Percentiles rank a stretch among this genome's conserved stretches.
phyloP scores from a whole-genome alignment of 805 yeast species.

The Grigorovia transvaalensis region DNA sequence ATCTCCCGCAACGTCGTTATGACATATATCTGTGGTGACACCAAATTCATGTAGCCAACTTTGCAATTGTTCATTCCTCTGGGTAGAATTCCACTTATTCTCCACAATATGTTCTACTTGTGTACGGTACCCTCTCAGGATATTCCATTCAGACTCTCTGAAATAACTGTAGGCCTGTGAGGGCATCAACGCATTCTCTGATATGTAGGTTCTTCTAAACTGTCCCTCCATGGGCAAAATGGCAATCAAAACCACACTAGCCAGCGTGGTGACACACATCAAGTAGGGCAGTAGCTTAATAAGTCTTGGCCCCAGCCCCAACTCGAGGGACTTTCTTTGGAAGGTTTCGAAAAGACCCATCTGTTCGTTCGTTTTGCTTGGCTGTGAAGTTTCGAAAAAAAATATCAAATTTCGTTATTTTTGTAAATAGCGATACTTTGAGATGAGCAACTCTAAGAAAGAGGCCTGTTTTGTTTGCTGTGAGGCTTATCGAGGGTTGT shows the following conservation, averaged over 20 bases:
- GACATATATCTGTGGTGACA: slow-evolving; percentile 45
- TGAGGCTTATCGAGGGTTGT: neutral
- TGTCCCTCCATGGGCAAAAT: slow-evolving; percentile 68
- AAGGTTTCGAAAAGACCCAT: slow-evolving; percentile 25
- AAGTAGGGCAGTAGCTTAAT: slow-evolving; percentile 35
- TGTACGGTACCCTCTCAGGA: slow-evolving; percentile 69
- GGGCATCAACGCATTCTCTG: slow-evolving; percentile 95
- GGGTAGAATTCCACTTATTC: slow-evolving; percentile 1
- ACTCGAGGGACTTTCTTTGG: slow-evolving; percentile 34
- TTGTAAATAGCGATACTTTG: neutral
- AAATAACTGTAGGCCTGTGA: slow-evolving; percentile 89
- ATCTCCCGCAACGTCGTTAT: slow-evolving; percentile 33
- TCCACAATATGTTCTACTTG: slow-evolving; percentile 25
- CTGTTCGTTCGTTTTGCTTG: neutral
- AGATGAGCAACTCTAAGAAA: neutral
- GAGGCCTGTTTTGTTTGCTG: neutral
- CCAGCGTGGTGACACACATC: slow-evolving; percentile 33
- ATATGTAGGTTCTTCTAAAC: slow-evolving; percentile 71
- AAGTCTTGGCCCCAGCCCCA: slow-evolving; percentile 39
- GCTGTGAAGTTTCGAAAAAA: neutral
- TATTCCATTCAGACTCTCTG: slow-evolving; percentile 90
- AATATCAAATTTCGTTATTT: too few species aligned
- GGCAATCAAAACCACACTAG: slow-evolving; percentile 50
- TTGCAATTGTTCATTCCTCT: slow-evolving; percentile 38
- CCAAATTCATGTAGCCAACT: slow-evolving; percentile 66